Evolutionary conservation across 2,329 filamentous ascomycete species (phyloP), one percentile per base, ranked within the genome.

Genomic region (Fusarium nisikadoi): DNA sequence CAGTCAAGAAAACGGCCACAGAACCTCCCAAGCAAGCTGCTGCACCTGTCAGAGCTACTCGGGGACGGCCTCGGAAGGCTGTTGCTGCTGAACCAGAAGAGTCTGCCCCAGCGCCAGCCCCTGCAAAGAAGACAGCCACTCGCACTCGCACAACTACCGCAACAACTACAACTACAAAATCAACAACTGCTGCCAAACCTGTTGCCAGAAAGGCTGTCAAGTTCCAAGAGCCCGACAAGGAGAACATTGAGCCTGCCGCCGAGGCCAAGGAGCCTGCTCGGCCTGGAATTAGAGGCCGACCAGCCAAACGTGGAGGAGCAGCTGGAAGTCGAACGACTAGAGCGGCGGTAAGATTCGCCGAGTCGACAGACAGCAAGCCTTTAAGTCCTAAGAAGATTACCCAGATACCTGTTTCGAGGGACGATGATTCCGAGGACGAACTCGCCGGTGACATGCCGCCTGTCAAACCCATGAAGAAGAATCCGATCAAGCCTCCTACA

Each of bases 381-480:
- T 82, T 91, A 58, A 91, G 89, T 81, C 89, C 89, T 81, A 91
- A 88, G 83, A 92, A 91, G 84, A 85, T 88, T 73, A 88, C 88
- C 43, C 88, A 90, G 81, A 82, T 91, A 73, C 82, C 84, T 54
- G 72, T 83, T 67, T 83, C 77, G 76, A 80, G 81, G 71, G 86
- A 87, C 56, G 86, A 87, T 55, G 76, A 78, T 53, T 90, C 89
- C 19, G 89, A 91, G 55, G 89, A 91, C 75, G 89, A 91, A 78
- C 85, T 91, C 39, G 86, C 86, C 33, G 84, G 82, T 14, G 83
- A 88, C 66, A 84, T 85, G 72, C 83, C 84, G 4, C 86, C 86
- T 10, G 81, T 87, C 47, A 86, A 85, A 75, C 83, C 86, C 3
- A 80, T 90, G 77, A 84, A 84, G 80, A 89, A 86, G 80, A 87